Percentiles rank a stretch among this genome's conserved stretches.
Evolutionary conservation across 108 stramenopile genomes (phyloP).

Genomic region (Nannochloropsis salina): DNA sequence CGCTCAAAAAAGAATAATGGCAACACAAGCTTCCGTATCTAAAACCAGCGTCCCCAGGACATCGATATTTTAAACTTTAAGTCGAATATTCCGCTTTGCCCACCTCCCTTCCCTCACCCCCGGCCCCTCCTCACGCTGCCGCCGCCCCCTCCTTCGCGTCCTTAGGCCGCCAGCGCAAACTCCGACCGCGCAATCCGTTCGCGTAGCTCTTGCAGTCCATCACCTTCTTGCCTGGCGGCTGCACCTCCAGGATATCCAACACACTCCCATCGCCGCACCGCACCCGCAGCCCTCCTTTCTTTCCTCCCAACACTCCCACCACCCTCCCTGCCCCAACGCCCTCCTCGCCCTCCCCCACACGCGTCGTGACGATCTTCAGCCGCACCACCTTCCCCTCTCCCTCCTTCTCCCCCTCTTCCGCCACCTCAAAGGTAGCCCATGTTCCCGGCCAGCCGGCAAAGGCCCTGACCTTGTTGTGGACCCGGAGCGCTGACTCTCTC

Average conservation of each 20-base stretch:
- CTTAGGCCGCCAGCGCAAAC: neutral
- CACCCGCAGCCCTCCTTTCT: constrained; percentile 70
- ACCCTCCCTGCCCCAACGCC: neutral
- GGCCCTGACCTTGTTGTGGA: constrained; percentile 80
- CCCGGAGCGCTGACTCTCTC: constrained; percentile 62
- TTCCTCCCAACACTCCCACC: constrained; percentile 56
- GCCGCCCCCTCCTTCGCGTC: neutral
- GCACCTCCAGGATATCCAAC: constrained; percentile 72
- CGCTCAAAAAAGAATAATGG: too few species aligned
- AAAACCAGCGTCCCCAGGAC: too few species aligned
- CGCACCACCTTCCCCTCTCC: constrained; percentile 25
- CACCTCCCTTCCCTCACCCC: too few species aligned
- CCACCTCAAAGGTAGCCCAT: constrained; percentile 66
- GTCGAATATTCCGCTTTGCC: too few species aligned
- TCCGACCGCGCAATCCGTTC: constrained; percentile 76
- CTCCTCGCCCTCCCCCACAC: constrained; percentile 23
- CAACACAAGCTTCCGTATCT: too few species aligned
- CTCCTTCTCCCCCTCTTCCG: constrained; percentile 59
- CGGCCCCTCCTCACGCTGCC: neutral
- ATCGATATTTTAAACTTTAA: too few species aligned
- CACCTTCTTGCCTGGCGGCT: constrained; percentile 77
- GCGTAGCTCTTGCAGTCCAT: constrained; percentile 86
- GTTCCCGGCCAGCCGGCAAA: constrained; percentile 93
- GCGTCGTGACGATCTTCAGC: constrained; percentile 44
- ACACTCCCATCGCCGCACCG: constrained; percentile 81